Evolutionary conservation across 331 rosid genomes (phyloP), one percentile per base, ranked within the genome.

Genomic region (Malus hybrid): DNA sequence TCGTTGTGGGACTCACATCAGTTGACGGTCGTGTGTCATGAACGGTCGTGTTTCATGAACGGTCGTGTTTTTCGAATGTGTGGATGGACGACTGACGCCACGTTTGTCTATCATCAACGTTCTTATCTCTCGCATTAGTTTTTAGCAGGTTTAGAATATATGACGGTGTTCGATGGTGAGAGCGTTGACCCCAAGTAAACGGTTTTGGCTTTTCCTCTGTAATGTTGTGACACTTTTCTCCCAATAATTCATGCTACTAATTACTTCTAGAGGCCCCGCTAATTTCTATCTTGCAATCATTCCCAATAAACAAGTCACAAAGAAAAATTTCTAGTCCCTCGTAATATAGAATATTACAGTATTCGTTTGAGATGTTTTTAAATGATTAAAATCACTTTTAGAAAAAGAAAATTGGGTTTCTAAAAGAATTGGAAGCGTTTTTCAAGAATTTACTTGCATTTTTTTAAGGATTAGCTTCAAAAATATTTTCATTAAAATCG

Each of bases 201-300:
- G 62, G 70, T 18, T 72, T 74, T 74, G 77, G 70, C 52, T 61
- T 73, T 27, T 22, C 59, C 10, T 24, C 19, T 62, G 77, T 44
- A 62, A 44, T 65, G 68, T 62, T 44, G 60, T 4, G 29, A 24
- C 27, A 7, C 54, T n/a, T n/a, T 2, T 36, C 9, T 56, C 19
- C 24, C 63, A 63, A 74, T 46, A 74, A 63, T 74, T 74, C 62
- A 28, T 2, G 50, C 16, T 6, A 4, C 62, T 52, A 52, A 2
- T 16, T 52, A 52, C 44, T 73, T 46, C 39, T 24, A 10, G 20
- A 9, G 57, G 4, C 32, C 29, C 62, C 22, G 19, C 77, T 4
- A 59, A 28, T 36, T 6, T 44, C 4, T 18, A 27, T 61, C 19
- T 28, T 13, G 10, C 36, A 33, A 67, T 52, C 70, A 19, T 46